These are phyloP conservation scores for Rhizomucor pusillus DNA, from an alignment of 371 early-diverging fungal species.

Conservation along the genomic window DNA sequence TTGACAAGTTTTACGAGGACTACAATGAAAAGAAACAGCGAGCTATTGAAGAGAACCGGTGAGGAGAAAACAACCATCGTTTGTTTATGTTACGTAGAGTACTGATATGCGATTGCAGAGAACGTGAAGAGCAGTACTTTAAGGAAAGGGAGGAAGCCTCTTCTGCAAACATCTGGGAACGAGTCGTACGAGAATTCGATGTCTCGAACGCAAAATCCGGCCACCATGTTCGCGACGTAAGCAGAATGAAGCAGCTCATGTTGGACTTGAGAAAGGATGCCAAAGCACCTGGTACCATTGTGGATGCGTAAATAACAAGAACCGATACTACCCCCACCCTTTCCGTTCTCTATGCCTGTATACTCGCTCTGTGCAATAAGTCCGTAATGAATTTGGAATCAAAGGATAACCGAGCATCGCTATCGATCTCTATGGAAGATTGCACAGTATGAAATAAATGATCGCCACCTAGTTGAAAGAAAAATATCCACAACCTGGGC, in stretches of 20 bases:
- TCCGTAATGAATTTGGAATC: too few relatives aligned
- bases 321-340: too few relatives aligned
- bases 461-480: too few relatives aligned
- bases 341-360: too few relatives aligned
- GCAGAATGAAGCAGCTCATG: conserved; percentile 85
- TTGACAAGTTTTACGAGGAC: conserved; percentile 93
- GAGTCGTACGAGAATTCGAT: conserved; percentile 68
- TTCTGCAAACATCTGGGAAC: conserved; percentile 75
- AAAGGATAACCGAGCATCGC: too few relatives aligned
- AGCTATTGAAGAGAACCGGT: conserved; percentile 76
- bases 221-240: conserved; percentile 55
- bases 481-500: too few relatives aligned
- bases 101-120: conserved; percentile 23
- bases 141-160: conserved; percentile 59
- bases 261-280: conserved; percentile 75
- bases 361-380: too few relatives aligned
- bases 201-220: conserved; percentile 45
- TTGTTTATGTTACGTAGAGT: too few relatives aligned
- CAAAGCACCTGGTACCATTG: conserved; percentile 73
- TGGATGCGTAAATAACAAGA: conserved; percentile 29
- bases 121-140: conserved; percentile 48
- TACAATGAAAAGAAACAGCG: conserved; percentile 89
- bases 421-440: too few relatives aligned
- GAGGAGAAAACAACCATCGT: conserved; percentile 10
- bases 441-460: too few relatives aligned